phyloP scores from a whole-genome alignment of 352 stramenopile genomes.

The Globisporangium perplexum region DNA sequence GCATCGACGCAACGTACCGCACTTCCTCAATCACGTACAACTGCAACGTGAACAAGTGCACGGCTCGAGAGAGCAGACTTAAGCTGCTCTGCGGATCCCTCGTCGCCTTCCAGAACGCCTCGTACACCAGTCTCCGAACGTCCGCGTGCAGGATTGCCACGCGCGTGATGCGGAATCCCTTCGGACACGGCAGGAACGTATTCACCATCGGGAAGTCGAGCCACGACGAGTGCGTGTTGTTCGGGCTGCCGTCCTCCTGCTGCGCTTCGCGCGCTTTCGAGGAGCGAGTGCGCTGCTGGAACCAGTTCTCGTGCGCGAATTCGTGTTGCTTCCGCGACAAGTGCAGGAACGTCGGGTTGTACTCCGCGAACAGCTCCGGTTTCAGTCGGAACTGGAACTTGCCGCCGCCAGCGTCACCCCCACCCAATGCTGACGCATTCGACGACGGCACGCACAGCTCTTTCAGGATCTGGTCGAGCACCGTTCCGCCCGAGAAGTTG shows the following conservation, averaged over 20 bases:
- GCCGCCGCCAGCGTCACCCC: conserved; percentile 27
- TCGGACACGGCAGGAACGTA: conserved; percentile 63
- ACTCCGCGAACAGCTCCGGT: conserved; percentile 75
- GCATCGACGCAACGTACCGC: conserved; percentile 52
- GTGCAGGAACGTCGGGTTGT: conserved; percentile 84
- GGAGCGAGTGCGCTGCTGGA: conserved; percentile 62
- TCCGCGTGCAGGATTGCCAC: conserved; percentile 60
- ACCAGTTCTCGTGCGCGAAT: conserved; percentile 84
- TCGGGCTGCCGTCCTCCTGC: conserved; percentile 40
- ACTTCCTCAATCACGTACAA: conserved; percentile 79
- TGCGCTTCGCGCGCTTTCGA: conserved; percentile 69
- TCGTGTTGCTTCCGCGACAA: conserved; percentile 85
- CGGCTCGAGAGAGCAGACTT: conserved; percentile 56
- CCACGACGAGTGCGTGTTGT: conserved; percentile 73
- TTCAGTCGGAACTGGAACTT: conserved; percentile 84
- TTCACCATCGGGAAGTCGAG: conserved; percentile 82
- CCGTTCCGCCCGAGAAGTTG: conserved; percentile 58
- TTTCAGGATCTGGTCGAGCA: conserved; percentile 77
- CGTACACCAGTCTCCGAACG: conserved; percentile 55
- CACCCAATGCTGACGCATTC: conserved; percentile 17
- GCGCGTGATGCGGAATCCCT: conserved; percentile 48
- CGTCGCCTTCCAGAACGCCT: conserved; percentile 57
- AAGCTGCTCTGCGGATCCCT: conserved; percentile 56
- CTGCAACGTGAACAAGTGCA: conserved; percentile 80
- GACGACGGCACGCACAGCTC: conserved; percentile 48